Conservation (phyloP, 2,329 filamentous ascomycete genomes). For the Colletotrichum sidae region DNA sequence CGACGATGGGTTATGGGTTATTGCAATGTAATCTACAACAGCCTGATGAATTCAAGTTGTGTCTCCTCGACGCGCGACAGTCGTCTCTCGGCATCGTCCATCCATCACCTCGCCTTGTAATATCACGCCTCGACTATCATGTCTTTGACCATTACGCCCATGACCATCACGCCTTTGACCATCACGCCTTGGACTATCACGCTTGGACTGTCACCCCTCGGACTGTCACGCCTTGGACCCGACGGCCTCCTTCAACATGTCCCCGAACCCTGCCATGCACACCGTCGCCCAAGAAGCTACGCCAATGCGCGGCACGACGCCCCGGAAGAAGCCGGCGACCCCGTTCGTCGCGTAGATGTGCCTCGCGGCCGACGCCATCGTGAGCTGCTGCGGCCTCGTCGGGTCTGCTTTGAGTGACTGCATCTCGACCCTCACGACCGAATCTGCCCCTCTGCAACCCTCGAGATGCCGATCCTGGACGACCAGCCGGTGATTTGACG, state of each 20-base stretch:
- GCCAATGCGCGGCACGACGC: conserved; percentile 13
- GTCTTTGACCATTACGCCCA: too few relatives aligned
- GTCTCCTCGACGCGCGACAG: not conserved
- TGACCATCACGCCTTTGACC: too few relatives aligned
- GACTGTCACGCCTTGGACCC: too few relatives aligned
- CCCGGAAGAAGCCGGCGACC: conserved; percentile 19
- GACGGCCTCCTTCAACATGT: conserved; percentile 16
- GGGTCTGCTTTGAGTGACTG: conserved; percentile 26
- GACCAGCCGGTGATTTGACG: conserved; percentile 37
- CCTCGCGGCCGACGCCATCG: conserved; percentile 19
- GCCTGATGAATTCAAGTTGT: conserved; percentile 1
- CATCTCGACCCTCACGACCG: conserved; percentile 10
- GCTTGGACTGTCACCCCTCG: too few relatives aligned
- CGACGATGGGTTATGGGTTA: not conserved
- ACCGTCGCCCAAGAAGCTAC: conserved; percentile 29
- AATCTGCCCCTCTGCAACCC: conserved; percentile 32
- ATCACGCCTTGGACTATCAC: too few relatives aligned
- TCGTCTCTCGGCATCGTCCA: not conserved
- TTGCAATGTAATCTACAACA: not conserved
- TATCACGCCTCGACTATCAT: too few relatives aligned
- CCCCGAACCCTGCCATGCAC: conserved; percentile 26
- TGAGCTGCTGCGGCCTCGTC: conserved; percentile 6
- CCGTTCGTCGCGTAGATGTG: conserved; percentile 27
- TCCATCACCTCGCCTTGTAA: too few relatives aligned
- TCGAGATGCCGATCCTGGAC: conserved; percentile 37